Conservation (phyloP, 169 alveolate genomes). For the Cystoisospora suis region DNA sequence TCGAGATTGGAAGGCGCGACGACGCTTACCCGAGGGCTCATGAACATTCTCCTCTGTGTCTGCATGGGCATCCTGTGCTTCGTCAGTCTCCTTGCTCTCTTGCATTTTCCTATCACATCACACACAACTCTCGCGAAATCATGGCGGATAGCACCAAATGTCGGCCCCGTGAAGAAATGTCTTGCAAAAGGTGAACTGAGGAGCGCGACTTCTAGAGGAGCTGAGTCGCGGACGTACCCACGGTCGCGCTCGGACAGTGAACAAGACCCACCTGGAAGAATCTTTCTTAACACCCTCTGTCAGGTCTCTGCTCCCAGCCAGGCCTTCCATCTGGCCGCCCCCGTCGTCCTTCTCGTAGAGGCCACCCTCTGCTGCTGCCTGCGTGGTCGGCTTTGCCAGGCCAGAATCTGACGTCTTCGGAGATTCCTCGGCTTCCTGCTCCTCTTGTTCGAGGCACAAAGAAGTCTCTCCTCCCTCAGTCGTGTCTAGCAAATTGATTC, state of each 20-base stretch:
- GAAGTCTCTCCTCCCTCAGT: not conserved
- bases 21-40: too few species aligned
- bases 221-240: too few species aligned
- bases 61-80: too few species aligned
- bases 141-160: not conserved
- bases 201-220: too few species aligned
- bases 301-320: not conserved
- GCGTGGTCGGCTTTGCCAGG: not conserved
- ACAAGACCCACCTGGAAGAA: too few species aligned
- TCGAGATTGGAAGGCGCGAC: too few species aligned
- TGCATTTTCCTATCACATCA: not conserved
- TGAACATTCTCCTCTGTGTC: too few species aligned
- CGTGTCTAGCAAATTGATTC: not conserved
- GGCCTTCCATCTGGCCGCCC: conserved; percentile 15
- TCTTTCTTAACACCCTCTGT: not conserved
- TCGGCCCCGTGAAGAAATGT: too few species aligned
- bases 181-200: too few species aligned
- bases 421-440: not conserved
- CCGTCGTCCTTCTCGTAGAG: conserved; percentile 29
- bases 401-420: not conserved
- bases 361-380: not conserved
- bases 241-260: too few species aligned
- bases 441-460: not conserved
- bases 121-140: not conserved
- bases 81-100: too few species aligned